Percentiles rank a stretch among this genome's conserved stretches.
Conservation (phyloP, 2,329 filamentous ascomycete genomes). For the Blastomyces percursus region DNA sequence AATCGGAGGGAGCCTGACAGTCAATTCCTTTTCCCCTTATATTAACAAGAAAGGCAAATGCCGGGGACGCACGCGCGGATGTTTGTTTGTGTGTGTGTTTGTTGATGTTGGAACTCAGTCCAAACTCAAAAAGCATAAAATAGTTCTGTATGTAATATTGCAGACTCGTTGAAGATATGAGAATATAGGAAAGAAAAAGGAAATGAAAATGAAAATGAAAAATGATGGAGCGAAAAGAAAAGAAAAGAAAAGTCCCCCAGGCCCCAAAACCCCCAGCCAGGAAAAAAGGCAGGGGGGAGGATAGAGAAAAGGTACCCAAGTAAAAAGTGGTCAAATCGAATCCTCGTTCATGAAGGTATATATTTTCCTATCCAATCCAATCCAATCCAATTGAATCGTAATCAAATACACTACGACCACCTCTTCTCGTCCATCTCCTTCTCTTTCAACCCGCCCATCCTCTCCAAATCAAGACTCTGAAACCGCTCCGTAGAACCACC, state of each 20-base stretch:
- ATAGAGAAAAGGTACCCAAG: neutral
- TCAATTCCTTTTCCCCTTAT: too few relatives aligned
- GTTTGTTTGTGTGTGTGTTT: too few relatives aligned
- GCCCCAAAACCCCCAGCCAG: neutral
- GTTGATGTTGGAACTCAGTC: too few relatives aligned
- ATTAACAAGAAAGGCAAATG: too few relatives aligned
- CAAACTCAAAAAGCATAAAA: too few relatives aligned
- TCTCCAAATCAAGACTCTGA: conserved; percentile 87
- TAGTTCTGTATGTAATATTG: neutral
- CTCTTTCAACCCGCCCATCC: conserved; percentile 89
- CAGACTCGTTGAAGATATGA: neutral
- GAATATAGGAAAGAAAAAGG: too few relatives aligned
- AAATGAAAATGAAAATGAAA: neutral
- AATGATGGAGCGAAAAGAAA: neutral
- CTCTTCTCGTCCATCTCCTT: conserved; percentile 47
- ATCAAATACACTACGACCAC: conserved; percentile 22
- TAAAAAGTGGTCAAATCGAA: neutral
- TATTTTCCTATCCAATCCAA: neutral
- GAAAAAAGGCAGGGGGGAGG: neutral
- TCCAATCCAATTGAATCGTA: neutral
- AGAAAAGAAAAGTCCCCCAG: neutral
- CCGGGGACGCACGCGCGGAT: too few relatives aligned
- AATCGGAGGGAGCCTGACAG: too few relatives aligned
- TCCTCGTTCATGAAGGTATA: neutral
- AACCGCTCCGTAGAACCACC: conserved; percentile 49